phyloP scores from a whole-genome alignment of 768 basidiomycete species.

The Xerocomellus amylosporus region DNA sequence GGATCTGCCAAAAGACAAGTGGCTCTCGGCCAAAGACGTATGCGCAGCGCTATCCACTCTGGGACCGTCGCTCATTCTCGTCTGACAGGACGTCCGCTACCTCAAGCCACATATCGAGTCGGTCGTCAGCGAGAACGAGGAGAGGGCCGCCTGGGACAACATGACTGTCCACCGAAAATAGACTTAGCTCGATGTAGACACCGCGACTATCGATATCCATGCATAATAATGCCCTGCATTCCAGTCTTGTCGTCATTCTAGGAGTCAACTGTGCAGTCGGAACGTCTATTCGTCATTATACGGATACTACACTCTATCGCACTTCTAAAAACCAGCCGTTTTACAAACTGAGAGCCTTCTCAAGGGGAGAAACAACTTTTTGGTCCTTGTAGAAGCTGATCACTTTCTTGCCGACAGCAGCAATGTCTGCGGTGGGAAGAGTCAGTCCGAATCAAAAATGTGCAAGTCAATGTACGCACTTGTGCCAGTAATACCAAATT shows the following conservation, averaged over 20 bases:
- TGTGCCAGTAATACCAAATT: slow-evolving; percentile 78
- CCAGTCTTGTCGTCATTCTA: not conserved
- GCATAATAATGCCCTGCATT: slow-evolving; percentile 7
- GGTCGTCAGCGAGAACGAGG: slow-evolving; percentile 70
- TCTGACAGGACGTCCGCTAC: slow-evolving; percentile 81
- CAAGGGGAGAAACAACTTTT: slow-evolving; percentile 68
- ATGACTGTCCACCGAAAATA: slow-evolving; percentile 69
- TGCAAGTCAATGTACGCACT: slow-evolving; percentile 43
- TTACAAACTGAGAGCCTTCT: slow-evolving; percentile 57
- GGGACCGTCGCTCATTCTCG: slow-evolving; percentile 10
- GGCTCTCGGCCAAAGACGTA: slow-evolving; percentile 76
- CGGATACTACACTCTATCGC: slow-evolving; percentile 14
- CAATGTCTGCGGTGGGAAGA: slow-evolving; percentile 53
- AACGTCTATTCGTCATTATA: slow-evolving; percentile 14
- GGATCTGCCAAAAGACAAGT: slow-evolving; percentile 76
- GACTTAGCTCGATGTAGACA: slow-evolving; percentile 31
- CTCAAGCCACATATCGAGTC: slow-evolving; percentile 73
- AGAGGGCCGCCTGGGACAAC: slow-evolving; percentile 80
- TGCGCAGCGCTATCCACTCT: slow-evolving; percentile 17
- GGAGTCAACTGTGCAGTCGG: not conserved
- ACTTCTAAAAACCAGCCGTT: not conserved
- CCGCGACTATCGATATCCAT: slow-evolving; percentile 16
- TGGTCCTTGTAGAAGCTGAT: slow-evolving; percentile 81
- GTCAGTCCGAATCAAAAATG: slow-evolving; percentile 7
- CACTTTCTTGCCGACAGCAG: slow-evolving; percentile 79